Evolutionary conservation across 75 land plant species (phyloP).

Genomic region (Cryptomeria japonica): DNA sequence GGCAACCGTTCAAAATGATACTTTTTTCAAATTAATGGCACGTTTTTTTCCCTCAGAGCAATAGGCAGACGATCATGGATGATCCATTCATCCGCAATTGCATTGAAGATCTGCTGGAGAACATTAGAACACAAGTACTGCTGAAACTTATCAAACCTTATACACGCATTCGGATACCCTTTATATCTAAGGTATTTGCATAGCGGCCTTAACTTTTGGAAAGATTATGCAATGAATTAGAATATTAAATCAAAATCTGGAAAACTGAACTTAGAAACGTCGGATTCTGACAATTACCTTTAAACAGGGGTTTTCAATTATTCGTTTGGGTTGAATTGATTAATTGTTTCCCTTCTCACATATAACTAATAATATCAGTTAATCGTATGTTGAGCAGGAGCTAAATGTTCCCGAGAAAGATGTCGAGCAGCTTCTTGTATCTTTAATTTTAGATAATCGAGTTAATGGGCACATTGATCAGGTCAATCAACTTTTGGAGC

Average conservation of each 20-base stretch:
- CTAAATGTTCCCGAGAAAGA: conserved; percentile 96
- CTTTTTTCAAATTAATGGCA: background rate
- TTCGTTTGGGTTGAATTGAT: no score
- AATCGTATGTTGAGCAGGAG: conserved; percentile 45
- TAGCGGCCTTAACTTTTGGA: no score
- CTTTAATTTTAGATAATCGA: conserved; percentile 88
- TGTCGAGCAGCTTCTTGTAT: conserved; percentile 91
- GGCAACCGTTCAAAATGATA: background rate
- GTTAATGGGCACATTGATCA: conserved; percentile 96
- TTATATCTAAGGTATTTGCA: conserved; percentile 73
- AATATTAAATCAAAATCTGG: background rate
- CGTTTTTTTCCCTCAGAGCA: conserved; percentile 57
- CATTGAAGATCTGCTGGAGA: conserved; percentile 93
- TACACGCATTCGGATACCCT: conserved; percentile 95
- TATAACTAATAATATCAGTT: background rate
- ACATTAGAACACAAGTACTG: conserved; percentile 89
- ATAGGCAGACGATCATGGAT: conserved; percentile 93
- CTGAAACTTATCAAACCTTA: conserved; percentile 98
- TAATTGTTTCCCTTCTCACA: background rate
- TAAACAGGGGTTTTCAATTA: no score
- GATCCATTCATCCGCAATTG: conserved; percentile 94
- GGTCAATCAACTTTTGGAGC: conserved; percentile 90
- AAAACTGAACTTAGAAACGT: no score
- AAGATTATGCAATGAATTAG: background rate
- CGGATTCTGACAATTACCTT: no score